Conservation (phyloP, 2,329 filamentous ascomycete species). For the Sclerotinia glacialis region DNA sequence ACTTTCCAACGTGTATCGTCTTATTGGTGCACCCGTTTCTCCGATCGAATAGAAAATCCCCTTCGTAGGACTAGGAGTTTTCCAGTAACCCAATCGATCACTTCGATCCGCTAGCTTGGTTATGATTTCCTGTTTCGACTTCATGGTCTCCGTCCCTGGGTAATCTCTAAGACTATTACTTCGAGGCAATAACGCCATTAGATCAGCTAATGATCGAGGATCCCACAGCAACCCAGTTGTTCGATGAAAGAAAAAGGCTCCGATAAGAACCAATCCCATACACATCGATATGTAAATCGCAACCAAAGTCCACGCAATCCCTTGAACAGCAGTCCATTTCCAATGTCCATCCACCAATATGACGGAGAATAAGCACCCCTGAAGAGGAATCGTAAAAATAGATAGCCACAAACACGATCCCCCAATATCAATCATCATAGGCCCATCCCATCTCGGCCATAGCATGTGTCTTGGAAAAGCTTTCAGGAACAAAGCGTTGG, state of each 20-base stretch:
- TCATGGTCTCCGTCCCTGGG: constrained; percentile 62
- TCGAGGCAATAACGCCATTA: constrained; percentile 72
- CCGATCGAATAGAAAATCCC: constrained; percentile 79
- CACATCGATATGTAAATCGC: constrained; percentile 68
- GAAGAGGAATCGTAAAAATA: constrained; percentile 76
- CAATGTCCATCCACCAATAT: constrained; percentile 58
- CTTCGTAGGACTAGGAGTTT: constrained; percentile 57
- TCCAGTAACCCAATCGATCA: constrained; percentile 85
- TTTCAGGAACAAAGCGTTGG: constrained; percentile 63
- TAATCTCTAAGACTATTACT: constrained; percentile 78
- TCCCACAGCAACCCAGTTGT: constrained; percentile 84
- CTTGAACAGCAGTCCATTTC: constrained; percentile 77
- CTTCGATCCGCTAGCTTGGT: constrained; percentile 54
- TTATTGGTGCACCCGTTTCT: constrained; percentile 53
- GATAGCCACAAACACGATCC: constrained; percentile 72
- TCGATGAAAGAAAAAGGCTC: constrained; percentile 61
- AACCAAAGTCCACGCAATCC: constrained; percentile 74
- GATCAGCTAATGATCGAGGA: constrained; percentile 74
- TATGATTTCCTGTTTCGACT: constrained; percentile 51
- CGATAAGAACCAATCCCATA: constrained; percentile 54
- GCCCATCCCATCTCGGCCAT: constrained; percentile 65
- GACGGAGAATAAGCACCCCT: constrained; percentile 72
- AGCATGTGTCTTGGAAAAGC: constrained; percentile 62
- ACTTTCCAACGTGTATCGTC: constrained; percentile 49
- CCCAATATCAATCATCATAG: constrained; percentile 63